Evolutionary conservation across 441 rosid genomes (phyloP).

Genomic region (Viola pubescens): DNA sequence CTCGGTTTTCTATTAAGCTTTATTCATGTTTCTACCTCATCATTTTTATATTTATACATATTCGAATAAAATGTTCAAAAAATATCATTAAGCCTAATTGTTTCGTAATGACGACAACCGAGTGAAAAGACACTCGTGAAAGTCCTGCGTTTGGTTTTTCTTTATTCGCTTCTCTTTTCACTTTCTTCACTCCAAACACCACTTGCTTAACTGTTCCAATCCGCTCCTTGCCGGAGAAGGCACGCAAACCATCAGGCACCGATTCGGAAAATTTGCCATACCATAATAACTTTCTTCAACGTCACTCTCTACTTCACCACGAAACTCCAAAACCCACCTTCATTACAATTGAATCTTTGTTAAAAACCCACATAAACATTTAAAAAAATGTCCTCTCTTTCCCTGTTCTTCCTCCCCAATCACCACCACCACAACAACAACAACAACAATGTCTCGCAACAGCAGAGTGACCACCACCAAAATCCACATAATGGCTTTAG

Average conservation of each 20-base stretch:
- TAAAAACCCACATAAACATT: not conserved
- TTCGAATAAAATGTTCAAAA: no score
- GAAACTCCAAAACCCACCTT: not conserved
- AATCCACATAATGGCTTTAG: slow-evolving; percentile 68
- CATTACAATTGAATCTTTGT: not conserved
- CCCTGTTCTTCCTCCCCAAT: not conserved
- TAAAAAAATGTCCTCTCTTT: not conserved
- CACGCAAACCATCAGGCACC: slow-evolving; percentile 10
- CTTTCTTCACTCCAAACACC: no score
- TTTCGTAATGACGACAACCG: no score
- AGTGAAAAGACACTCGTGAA: no score
- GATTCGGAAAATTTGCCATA: not conserved
- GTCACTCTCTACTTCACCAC: not conserved
- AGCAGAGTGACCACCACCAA: slow-evolving; percentile 28
- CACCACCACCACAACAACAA: not conserved
- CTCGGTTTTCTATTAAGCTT: no score
- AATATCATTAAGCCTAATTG: no score
- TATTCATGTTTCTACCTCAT: no score
- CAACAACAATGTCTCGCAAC: not conserved
- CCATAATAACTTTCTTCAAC: slow-evolving; percentile 1
- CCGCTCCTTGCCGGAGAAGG: slow-evolving; percentile 15
- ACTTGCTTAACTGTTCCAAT: no score
- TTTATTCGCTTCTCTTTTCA: no score
- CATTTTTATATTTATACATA: no score
- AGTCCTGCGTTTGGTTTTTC: no score